Evolutionary conservation across 352 stramenopile species (phyloP).

Genomic region (Pythium utonaiense): DNA sequence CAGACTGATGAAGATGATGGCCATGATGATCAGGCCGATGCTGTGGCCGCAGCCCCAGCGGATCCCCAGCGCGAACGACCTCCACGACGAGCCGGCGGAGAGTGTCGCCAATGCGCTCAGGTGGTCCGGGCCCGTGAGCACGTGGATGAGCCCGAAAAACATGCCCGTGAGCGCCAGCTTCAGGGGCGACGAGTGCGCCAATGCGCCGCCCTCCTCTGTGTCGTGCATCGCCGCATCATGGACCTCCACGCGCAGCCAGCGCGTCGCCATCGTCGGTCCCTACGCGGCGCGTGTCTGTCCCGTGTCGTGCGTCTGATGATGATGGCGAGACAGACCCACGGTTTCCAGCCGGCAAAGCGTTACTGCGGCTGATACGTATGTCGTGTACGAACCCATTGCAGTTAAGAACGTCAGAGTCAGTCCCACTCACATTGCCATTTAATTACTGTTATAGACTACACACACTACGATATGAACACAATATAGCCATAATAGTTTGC

Average conservation of each 20-base stretch:
- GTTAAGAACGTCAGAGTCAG: slow-evolving; percentile 16
- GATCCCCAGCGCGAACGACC: slow-evolving; percentile 73
- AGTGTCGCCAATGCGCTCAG: slow-evolving; percentile 85
- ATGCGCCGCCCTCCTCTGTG: slow-evolving; percentile 30
- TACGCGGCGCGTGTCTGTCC: not conserved
- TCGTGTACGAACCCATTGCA: slow-evolving; percentile 2
- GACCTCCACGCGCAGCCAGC: slow-evolving; percentile 37
- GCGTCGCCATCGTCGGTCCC: slow-evolving; percentile 10
- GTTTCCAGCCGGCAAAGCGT: not conserved
- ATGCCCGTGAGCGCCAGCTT: slow-evolving; percentile 48
- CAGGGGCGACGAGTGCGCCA: slow-evolving; percentile 34
- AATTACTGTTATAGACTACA: not conserved
- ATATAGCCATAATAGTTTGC: not conserved
- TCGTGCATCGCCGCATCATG: slow-evolving; percentile 22
- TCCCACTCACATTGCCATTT: not conserved
- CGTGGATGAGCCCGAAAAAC: slow-evolving; percentile 48
- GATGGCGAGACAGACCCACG: not conserved
- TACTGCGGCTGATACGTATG: not conserved
- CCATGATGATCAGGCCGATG: slow-evolving; percentile 70
- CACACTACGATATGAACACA: not conserved
- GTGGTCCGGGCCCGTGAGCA: slow-evolving; percentile 80
- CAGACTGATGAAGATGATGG: slow-evolving; percentile 49
- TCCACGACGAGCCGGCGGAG: slow-evolving; percentile 62
- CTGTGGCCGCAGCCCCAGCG: slow-evolving; percentile 85
- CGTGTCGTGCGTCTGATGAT: too few relatives aligned